Evolutionary conservation across 2,329 filamentous ascomycete genomes (phyloP), one percentile per base, ranked within the genome.

Genomic region (Scedosporium aurantiacum): DNA sequence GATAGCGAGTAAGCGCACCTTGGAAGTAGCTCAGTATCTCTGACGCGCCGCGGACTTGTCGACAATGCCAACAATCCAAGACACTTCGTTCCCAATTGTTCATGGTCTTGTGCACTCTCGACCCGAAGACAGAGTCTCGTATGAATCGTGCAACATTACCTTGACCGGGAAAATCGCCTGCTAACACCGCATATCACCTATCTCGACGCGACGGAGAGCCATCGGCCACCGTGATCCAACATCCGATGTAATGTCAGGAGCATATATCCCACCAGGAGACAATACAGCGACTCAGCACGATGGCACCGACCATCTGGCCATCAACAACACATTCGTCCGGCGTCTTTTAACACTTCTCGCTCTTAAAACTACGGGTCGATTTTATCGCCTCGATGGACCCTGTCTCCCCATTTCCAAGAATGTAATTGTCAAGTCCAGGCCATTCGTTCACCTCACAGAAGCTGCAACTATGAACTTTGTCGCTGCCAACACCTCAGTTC

Each of bases 381-480:
- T 70, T 55, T 71, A 67, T 52, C 32, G 55, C 6, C 40, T 28
- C 1, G 58, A 69, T 62, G 69, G 69, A 27, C 62, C 62, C 63
- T 67, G 66, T 59, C 41, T 65, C n/a, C 68, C 66, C 7, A 69
- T 72, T 43, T 70, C 70, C 2, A 64, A 60, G 10, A 69, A 64
- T 52, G 50, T 64, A 10, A 66, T 71, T n/a, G 66, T 68, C 21
- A 68, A 67, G 64, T 62, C 59, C 8, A 63, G 67, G 1, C 61
- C 58, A 1, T 62, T 52, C 4, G 60, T 64, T 16, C 66, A 68
- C 23, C 50, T 55, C 23, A 55, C n/a, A 21, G 50, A 55, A 55
- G 50, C 8, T 27, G 23, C 50, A 10, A 55, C 50, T 1, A 21
- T 55, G 50, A 16, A 28, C n/a, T 55, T 55, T 28, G 50, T 55